phyloP scores from a whole-genome alignment of 139 green algal genomes.

The Chlorella vulgaris region DNA sequence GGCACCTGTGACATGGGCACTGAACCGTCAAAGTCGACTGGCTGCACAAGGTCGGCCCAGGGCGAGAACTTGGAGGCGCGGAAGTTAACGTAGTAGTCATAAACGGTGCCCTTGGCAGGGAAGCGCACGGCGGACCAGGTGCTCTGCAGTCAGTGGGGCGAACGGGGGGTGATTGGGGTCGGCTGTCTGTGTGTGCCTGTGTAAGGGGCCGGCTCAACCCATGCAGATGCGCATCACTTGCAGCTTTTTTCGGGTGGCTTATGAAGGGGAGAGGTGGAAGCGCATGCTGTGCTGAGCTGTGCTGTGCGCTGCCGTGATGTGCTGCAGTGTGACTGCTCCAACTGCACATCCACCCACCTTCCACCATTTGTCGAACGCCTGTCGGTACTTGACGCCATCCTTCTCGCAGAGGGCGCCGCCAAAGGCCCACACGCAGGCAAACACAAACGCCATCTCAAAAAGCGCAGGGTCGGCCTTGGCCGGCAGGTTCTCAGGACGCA shows the following conservation, averaged over 20 bases:
- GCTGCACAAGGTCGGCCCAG: constrained; percentile 78
- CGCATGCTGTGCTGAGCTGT: too few species aligned
- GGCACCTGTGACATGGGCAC: constrained; percentile 64
- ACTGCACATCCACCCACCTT: constrained; percentile 65
- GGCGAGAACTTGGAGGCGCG: constrained; percentile 86
- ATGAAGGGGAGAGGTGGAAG: too few species aligned
- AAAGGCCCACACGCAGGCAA: constrained; percentile 89
- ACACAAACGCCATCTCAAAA: constrained; percentile 92
- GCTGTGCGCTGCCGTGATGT: neutral
- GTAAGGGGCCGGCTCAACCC: too few species aligned
- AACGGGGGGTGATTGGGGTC: neutral
- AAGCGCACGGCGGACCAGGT: constrained; percentile 85
- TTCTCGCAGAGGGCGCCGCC: constrained; percentile 79
- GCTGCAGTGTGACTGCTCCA: too few species aligned
- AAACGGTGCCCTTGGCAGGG: constrained; percentile 84
- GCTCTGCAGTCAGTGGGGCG: neutral
- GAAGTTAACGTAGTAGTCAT: constrained; percentile 89
- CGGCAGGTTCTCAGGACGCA: constrained; percentile 67
- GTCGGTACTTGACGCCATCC: constrained; percentile 89
- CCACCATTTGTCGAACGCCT: constrained; percentile 92
- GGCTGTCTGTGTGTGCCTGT: too few species aligned
- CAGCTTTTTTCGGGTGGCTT: too few species aligned
- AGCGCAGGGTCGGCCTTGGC: constrained; percentile 80
- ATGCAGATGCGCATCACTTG: too few species aligned
- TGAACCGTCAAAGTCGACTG: constrained; percentile 72